These are phyloP conservation scores for Globisporangium paddicum DNA, from an alignment of 352 stramenopile genomes.

Conservation along the genomic window DNA sequence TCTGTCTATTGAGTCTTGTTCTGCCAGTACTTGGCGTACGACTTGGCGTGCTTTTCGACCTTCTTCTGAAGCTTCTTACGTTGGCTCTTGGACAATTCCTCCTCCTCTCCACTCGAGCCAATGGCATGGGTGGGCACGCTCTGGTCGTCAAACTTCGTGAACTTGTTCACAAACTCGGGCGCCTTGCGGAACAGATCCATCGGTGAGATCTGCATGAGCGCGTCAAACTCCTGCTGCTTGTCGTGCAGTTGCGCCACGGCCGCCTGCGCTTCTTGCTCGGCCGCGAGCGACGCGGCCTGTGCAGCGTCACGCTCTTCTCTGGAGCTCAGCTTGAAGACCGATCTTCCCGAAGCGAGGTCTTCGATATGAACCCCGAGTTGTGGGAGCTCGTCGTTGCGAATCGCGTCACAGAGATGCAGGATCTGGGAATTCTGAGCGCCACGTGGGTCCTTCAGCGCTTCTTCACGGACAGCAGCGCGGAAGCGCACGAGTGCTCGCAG, in stretches of 20 bases:
- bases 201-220: conserved; percentile 63
- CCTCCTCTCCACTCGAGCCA: conserved; percentile 16
- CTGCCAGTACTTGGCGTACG: conserved; percentile 64
- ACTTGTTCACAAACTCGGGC: conserved; percentile 44
- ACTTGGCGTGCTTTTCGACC: conserved; percentile 62
- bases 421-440: conserved; percentile 35
- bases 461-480: conserved; percentile 49
- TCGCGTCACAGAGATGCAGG: conserved; percentile 50
- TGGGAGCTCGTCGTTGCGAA: conserved; percentile 56
- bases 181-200: conserved; percentile 42
- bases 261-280: conserved; percentile 4
- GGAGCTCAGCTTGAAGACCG: conserved; percentile 55
- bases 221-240: conserved; percentile 59
- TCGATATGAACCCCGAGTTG: conserved; percentile 61
- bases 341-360: conserved; percentile 55
- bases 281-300: conserved; percentile 12
- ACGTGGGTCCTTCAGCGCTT: conserved; percentile 46
- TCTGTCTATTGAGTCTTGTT: conserved; percentile 9
- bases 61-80: conserved; percentile 77
- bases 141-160: conserved; percentile 44
- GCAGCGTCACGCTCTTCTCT: conserved; percentile 23
- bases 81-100: conserved; percentile 57
- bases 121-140: conserved; percentile 51
- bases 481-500: conserved; percentile 55
- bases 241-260: conserved; percentile 12